Conservation (phyloP, 805 yeast genomes). For the Monosporozyma unispora region DNA sequence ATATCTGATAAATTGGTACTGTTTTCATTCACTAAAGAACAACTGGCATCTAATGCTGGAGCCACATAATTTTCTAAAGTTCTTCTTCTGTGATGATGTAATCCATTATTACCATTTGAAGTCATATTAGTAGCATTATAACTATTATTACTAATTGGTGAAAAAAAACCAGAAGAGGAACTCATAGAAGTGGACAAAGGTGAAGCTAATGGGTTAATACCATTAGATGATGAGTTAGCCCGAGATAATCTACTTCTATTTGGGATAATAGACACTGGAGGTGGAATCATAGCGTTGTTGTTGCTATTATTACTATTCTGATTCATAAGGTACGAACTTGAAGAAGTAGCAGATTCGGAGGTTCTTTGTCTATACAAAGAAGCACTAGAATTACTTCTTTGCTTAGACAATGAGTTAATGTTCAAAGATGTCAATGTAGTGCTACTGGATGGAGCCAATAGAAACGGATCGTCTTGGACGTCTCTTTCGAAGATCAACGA, state of each 20-base stretch:
- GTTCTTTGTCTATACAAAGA: slow-evolving; percentile 6
- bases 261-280: not conserved
- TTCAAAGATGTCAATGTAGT: slow-evolving; percentile 3
- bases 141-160: not conserved
- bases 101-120: slow-evolving; percentile 1
- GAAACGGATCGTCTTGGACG: slow-evolving; percentile 40
- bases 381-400: slow-evolving; percentile 5
- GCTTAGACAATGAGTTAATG: not conserved
- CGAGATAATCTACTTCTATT: slow-evolving; percentile 1
- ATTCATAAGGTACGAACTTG: not conserved
- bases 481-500: slow-evolving; percentile 58
- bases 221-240: not conserved
- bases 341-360: slow-evolving; percentile 3
- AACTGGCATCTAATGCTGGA: slow-evolving; percentile 74
- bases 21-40: slow-evolving; percentile 49
- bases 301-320: not conserved
- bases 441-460: slow-evolving; percentile 4
- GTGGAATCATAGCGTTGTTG: no score
- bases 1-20: slow-evolving; percentile 56
- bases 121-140: not conserved
- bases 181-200: not conserved
- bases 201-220: not conserved
- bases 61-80: slow-evolving; percentile 61
- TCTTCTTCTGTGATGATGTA: slow-evolving; percentile 28
- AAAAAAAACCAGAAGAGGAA: not conserved